A percentile compares a stretch with the other conserved stretches of the same genome.
Evolutionary conservation across 192 early-diverging fungal species (phyloP).

Genomic region (Chytriomyces hyalinus): DNA sequence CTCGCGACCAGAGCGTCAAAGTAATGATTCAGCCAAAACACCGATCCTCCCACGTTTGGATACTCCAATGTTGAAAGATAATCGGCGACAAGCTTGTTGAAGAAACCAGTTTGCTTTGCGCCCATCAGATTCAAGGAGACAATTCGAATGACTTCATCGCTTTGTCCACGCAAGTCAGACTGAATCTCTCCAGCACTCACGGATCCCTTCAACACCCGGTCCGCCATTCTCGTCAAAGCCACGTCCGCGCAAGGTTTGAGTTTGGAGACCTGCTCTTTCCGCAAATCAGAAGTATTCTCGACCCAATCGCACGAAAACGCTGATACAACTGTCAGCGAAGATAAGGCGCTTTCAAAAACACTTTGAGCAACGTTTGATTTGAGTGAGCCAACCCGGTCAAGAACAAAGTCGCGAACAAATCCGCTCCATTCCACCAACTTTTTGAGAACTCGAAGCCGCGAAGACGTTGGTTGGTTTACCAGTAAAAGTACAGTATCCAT

Average conservation of each 20-base stretch:
- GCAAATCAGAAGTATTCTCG: background rate
- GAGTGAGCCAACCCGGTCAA: background rate
- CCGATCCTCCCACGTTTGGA: background rate
- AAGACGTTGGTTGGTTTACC: constrained; percentile 10
- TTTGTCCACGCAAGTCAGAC: too few relatives aligned
- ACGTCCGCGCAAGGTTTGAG: constrained; percentile 4
- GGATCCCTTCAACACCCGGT: background rate
- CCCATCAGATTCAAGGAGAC: background rate
- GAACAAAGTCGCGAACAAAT: constrained; percentile 17
- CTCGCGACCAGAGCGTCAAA: constrained; percentile 3
- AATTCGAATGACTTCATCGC: background rate
- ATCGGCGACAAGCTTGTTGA: background rate
- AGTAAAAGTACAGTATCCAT: constrained; percentile 26
- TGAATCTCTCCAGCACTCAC: background rate
- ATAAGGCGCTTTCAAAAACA: constrained; percentile 6
- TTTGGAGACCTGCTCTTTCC: constrained; percentile 1
- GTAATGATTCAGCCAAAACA: constrained; percentile 16
- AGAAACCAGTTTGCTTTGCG: background rate
- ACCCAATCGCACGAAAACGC: background rate
- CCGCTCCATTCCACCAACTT: constrained; percentile 10
- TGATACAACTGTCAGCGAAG: background rate
- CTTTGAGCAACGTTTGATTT: constrained; percentile 18
- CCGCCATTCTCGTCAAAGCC: background rate
- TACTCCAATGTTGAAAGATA: background rate
- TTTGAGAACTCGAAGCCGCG: constrained; percentile 7